Percentiles rank a stretch among this genome's conserved stretches.
Conservation (phyloP, 495 filamentous ascomycete species). For the Paragyromitra xinjiangensis region DNA sequence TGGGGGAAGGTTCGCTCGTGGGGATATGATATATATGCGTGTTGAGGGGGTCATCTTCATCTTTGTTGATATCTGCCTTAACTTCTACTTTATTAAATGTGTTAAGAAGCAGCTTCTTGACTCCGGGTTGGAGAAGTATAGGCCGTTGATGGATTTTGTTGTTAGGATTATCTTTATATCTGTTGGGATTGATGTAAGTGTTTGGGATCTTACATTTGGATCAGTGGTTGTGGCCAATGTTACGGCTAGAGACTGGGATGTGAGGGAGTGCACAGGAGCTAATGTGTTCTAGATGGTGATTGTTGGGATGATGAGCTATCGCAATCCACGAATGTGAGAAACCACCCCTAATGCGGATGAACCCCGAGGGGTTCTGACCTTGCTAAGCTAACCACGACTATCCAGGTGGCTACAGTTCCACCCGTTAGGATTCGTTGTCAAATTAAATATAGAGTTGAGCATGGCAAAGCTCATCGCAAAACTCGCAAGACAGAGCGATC, state of each 20-base stretch:
- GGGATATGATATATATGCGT: slow-evolving; percentile 31
- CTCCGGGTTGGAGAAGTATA: slow-evolving; percentile 45
- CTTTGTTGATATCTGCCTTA: slow-evolving; percentile 32
- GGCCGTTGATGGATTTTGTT: slow-evolving; percentile 43
- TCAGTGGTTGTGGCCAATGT: background rate
- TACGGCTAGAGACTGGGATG: too few relatives aligned
- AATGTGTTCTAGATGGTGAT: slow-evolving; percentile 14
- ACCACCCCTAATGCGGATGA: background rate
- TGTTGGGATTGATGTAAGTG: slow-evolving; percentile 40
- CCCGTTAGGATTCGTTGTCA: slow-evolving; percentile 63
- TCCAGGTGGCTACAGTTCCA: slow-evolving; percentile 63
- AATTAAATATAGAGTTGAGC: slow-evolving; percentile 64
- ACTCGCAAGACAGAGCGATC: slow-evolving; percentile 8
- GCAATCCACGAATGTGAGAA: slow-evolving; percentile 29
- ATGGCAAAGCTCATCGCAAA: slow-evolving; percentile 62
- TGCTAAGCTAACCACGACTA: background rate
- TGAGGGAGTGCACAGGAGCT: slow-evolving; percentile 8
- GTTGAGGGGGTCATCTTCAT: slow-evolving; percentile 33
- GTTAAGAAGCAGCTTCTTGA: slow-evolving; percentile 44
- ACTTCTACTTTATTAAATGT: slow-evolving; percentile 41
- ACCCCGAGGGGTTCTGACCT: background rate
- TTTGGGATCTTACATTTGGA: background rate
- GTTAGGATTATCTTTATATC: slow-evolving; percentile 40
- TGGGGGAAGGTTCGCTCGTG: slow-evolving; percentile 6
- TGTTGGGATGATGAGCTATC: slow-evolving; percentile 34